Evolutionary conservation across 148 eudicot species (phyloP).

Genomic region (Chenopodium formosanum): DNA sequence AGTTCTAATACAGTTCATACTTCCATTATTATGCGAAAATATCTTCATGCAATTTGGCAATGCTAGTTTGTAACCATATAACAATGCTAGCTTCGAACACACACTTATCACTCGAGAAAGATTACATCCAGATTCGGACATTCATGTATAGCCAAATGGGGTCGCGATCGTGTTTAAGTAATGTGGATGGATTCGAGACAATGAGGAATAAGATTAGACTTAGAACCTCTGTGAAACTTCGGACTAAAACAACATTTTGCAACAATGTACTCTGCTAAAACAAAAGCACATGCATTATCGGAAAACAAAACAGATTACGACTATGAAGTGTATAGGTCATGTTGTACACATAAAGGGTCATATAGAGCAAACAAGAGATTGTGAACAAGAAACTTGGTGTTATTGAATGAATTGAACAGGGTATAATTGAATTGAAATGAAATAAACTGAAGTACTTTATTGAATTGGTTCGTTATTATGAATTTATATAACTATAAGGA

Average conservation of each 20-base stretch:
- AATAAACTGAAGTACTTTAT: conserved; percentile 16
- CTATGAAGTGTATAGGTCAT: too few species aligned
- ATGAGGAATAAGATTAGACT: background rate
- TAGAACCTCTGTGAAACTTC: background rate
- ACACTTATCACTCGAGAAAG: background rate
- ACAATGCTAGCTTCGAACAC: background rate
- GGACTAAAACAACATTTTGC: background rate
- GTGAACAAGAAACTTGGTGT: background rate
- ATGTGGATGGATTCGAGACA: background rate
- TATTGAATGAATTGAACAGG: conserved; percentile 8
- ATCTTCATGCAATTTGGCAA: background rate
- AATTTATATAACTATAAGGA: conserved; percentile 9
- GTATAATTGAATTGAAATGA: background rate
- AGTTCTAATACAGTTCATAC: background rate
- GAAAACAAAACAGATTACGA: too few species aligned
- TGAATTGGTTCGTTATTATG: conserved; percentile 25
- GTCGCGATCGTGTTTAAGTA: too few species aligned
- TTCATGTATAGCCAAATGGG: too few species aligned
- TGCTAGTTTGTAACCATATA: background rate
- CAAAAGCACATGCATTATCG: background rate
- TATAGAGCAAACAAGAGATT: background rate
- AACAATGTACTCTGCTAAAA: background rate
- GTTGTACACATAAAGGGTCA: too few species aligned
- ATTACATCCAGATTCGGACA: background rate
- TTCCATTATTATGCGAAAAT: conserved; percentile 2